A percentile compares a stretch with the other conserved stretches of the same genome.
These are phyloP conservation scores for Paxillus ammoniavirescens DNA, from an alignment of 768 basidiomycete species.

Conservation along the genomic window DNA sequence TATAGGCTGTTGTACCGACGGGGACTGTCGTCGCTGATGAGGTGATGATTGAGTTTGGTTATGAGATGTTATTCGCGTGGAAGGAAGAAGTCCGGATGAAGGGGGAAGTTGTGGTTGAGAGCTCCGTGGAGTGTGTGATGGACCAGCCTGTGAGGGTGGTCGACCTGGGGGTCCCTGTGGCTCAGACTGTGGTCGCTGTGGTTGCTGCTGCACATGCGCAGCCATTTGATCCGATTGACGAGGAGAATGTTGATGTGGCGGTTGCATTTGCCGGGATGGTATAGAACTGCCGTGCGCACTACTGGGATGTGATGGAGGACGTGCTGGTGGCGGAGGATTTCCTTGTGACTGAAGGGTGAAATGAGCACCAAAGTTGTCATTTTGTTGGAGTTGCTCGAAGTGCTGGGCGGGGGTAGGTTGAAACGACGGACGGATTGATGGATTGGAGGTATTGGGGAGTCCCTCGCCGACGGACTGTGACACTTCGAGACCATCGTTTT, in stretches of 20 bases:
- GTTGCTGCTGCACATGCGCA: conserved; percentile 36
- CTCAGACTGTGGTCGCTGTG: conserved; percentile 60
- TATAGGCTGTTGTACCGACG: conserved; percentile 35
- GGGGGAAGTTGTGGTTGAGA: conserved; percentile 36
- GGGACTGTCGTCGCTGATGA: conserved; percentile 32
- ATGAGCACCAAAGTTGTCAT: conserved; percentile 31
- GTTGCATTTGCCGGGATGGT: conserved; percentile 32
- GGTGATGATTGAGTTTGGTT: conserved; percentile 32
- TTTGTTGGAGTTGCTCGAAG: conserved; percentile 53
- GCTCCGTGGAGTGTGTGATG: conserved; percentile 47
- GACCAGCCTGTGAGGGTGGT: conserved; percentile 49
- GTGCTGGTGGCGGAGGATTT: conserved; percentile 39
- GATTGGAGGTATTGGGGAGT: conserved; percentile 37
- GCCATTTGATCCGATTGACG: conserved; percentile 45
- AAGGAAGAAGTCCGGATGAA: conserved; percentile 23
- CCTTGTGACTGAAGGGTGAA: conserved; percentile 37
- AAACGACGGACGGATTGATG: conserved; percentile 38
- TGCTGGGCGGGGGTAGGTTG: conserved; percentile 64
- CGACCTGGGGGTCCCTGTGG: conserved; percentile 49
- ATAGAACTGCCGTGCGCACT: conserved; percentile 29
- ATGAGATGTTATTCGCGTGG: conserved; percentile 36
- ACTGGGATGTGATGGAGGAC: conserved; percentile 45
- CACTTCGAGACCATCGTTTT: conserved; percentile 46
- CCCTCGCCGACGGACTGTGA: conserved; percentile 40
- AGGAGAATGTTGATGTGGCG: conserved; percentile 45